Conservation (phyloP, 345 rosid genomes). For the Rhizophora apiculata region DNA sequence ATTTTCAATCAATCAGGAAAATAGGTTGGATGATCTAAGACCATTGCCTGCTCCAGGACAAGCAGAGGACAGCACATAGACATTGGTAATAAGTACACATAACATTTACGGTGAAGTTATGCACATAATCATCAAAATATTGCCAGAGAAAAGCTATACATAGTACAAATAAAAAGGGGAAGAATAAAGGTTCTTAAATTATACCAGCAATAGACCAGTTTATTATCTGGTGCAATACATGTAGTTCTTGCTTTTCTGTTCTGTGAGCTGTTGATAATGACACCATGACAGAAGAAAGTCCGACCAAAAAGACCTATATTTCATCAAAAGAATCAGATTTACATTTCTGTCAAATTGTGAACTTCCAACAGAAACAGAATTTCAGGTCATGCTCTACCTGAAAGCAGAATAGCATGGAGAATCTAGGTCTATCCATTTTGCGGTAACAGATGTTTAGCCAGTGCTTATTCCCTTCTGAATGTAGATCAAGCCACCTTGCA, state of each 20-base stretch:
- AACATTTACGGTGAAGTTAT: too few species aligned
- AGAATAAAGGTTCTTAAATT: slow-evolving; percentile 9
- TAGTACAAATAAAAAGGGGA: background rate
- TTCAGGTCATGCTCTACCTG: slow-evolving; percentile 48
- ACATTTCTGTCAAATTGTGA: slow-evolving; percentile 1
- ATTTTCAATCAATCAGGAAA: background rate
- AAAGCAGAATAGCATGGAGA: slow-evolving; percentile 55
- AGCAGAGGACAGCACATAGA: background rate
- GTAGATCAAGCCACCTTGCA: slow-evolving; percentile 72
- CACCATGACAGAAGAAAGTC: slow-evolving; percentile 75
- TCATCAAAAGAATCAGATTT: slow-evolving; percentile 19
- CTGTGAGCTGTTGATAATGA: slow-evolving; percentile 74
- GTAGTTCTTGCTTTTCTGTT: slow-evolving; percentile 82
- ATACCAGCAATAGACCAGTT: slow-evolving; percentile 84
- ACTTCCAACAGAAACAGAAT: slow-evolving; percentile 11
- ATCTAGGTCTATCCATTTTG: slow-evolving; percentile 41
- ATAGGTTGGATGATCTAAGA: background rate
- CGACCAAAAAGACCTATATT: slow-evolving; percentile 69
- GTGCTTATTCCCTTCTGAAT: slow-evolving; percentile 62
- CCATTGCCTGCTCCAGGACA: too few species aligned
- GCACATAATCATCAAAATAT: background rate
- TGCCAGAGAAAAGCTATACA: background rate
- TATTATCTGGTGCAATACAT: slow-evolving; percentile 66
- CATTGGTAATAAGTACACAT: background rate
- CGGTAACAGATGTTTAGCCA: slow-evolving; percentile 63